Evolutionary conservation across 73 alveolate species (phyloP).

Genomic region (Stentor coeruleus): DNA sequence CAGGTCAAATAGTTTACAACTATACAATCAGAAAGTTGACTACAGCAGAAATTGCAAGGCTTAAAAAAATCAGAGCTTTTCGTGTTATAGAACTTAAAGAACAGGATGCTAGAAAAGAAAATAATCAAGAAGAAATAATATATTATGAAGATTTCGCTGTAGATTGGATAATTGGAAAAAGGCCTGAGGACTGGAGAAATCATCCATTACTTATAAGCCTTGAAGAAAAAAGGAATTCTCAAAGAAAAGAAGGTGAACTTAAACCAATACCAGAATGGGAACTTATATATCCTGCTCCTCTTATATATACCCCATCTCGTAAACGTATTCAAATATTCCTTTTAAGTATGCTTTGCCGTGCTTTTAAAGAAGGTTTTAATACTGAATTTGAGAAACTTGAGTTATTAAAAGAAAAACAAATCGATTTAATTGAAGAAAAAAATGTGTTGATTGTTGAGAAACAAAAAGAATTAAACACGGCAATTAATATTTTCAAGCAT

Average conservation of each 20-base stretch:
- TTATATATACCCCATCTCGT: conserved; percentile 77
- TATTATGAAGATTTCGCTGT: conserved; percentile 37
- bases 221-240: conserved; percentile 24
- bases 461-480: conserved; percentile 62
- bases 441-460: conserved; percentile 79
- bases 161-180: conserved; percentile 37
- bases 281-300: conserved; percentile 69
- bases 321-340: conserved; percentile 79
- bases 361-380: conserved; percentile 70
- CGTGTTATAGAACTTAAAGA: conserved; percentile 56
- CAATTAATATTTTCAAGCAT: conserved; percentile 72
- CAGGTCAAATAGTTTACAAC: conserved; percentile 51
- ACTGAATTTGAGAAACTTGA: conserved; percentile 70
- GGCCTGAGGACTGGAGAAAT: conserved; percentile 37
- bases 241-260: conserved; percentile 39
- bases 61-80: conserved; percentile 36
- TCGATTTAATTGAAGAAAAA: conserved; percentile 68
- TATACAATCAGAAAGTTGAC: conserved; percentile 54
- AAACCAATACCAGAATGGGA: conserved; percentile 39
- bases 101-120: conserved; percentile 36
- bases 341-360: conserved; percentile 64
- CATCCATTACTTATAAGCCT: conserved; percentile 21
- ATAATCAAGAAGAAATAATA: conserved; percentile 34
- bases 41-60: conserved; percentile 35
- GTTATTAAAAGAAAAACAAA: conserved; percentile 73